phyloP scores from a whole-genome alignment of 2,329 filamentous ascomycete species.

The Fusarium concolor region DNA sequence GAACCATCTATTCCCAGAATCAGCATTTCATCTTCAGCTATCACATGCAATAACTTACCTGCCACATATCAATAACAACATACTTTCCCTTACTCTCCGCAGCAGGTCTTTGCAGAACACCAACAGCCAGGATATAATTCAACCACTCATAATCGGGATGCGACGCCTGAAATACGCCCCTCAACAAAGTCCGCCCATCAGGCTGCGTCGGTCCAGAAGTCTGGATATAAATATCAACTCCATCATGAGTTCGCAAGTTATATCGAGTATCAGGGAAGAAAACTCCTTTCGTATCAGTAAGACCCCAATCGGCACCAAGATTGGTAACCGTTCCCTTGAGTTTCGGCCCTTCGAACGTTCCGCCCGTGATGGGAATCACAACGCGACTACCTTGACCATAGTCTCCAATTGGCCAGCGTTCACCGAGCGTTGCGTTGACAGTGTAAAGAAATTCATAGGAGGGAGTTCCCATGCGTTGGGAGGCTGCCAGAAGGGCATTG shows the following conservation, averaged over 20 bases:
- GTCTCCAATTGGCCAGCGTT: conserved; percentile 40
- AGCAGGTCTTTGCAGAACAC: conserved; percentile 27
- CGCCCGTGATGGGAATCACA: conserved; percentile 51
- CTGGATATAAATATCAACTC: conserved; percentile 53
- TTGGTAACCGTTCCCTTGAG: conserved; percentile 48
- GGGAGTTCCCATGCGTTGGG: conserved; percentile 33
- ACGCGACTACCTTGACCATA: conserved; percentile 40
- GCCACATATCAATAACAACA: conserved; percentile 45
- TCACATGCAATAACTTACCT: conserved; percentile 13
- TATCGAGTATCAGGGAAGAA: conserved; percentile 56
- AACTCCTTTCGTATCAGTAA: conserved; percentile 50
- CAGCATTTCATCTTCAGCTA: accelerated
- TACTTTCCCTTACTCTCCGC: conserved; percentile 34
- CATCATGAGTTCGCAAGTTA: conserved; percentile 53
- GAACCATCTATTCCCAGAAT: conserved; percentile 19
- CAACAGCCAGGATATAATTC: conserved; percentile 50
- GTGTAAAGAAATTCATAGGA: conserved; percentile 41
- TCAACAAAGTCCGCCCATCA: conserved; percentile 44
- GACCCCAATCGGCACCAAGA: conserved; percentile 53
- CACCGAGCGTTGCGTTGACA: conserved; percentile 35
- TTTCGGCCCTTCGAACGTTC: conserved; percentile 52
- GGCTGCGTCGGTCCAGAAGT: conserved; percentile 53
- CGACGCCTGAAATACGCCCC: conserved; percentile 51
- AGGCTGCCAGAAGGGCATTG: conserved; percentile 9
- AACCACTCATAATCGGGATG: conserved; percentile 53